Percentiles rank a stretch among this genome's conserved stretches.
Conservation (phyloP, 2,329 filamentous ascomycete genomes). For the Cytospora piceicola region DNA sequence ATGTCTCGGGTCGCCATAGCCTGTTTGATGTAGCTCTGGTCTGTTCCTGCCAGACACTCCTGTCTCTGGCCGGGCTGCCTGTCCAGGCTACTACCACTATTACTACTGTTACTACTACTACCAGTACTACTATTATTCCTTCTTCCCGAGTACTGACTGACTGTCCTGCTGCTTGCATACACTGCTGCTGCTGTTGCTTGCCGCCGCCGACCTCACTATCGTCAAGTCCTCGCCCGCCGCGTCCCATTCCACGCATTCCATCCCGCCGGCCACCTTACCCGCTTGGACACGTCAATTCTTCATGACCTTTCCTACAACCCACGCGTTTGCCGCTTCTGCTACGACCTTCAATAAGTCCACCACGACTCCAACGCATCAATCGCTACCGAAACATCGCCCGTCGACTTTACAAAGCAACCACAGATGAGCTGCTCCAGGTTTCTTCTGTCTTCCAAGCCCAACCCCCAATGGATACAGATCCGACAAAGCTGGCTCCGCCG, state of each 20-base stretch:
- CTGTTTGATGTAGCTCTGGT: conserved; percentile 31
- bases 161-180: not conserved
- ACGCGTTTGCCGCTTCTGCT: conserved; percentile 37
- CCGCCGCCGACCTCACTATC: conserved; percentile 6
- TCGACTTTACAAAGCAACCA: conserved; percentile 26
- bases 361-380: conserved; percentile 29
- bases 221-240: conserved; percentile 5
- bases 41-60: conserved; percentile 26
- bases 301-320: conserved; percentile 19
- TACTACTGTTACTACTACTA: not conserved
- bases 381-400: conserved; percentile 23
- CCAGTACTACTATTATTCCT: not conserved
- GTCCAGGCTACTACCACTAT: conserved; percentile 9
- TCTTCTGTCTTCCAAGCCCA: conserved; percentile 36
- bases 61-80: conserved; percentile 21
- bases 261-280: conserved; percentile 32
- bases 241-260: not conserved
- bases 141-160: not conserved
- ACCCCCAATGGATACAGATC: conserved; percentile 51
- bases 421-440: conserved; percentile 43
- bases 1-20: conserved; percentile 29
- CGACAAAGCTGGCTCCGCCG: conserved; percentile 54
- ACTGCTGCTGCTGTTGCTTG: conserved; percentile 5
- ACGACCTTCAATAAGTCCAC: conserved; percentile 10
- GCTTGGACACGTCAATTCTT: conserved; percentile 27